phyloP scores from a whole-genome alignment of 352 stramenopile genomes.

The Pythium angustatum region DNA sequence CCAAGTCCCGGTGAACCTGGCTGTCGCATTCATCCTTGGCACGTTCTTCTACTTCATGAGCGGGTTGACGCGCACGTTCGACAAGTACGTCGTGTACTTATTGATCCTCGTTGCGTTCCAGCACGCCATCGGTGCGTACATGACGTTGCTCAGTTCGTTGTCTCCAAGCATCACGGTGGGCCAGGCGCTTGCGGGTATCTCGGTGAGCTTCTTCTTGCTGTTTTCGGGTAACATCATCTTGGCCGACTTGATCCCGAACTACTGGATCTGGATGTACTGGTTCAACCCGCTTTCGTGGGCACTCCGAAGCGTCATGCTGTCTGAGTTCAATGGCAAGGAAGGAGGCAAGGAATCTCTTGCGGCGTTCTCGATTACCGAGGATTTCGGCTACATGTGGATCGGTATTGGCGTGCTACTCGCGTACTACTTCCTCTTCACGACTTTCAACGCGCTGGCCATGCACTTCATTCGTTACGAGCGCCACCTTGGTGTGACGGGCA shows the following conservation, averaged over 20 bases:
- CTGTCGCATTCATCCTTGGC: conserved; percentile 57
- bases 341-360: conserved; percentile 17
- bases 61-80: conserved; percentile 57
- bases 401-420: conserved; percentile 41
- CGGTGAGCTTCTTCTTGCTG: conserved; percentile 63
- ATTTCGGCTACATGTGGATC: conserved; percentile 50
- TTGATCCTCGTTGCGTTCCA: conserved; percentile 77
- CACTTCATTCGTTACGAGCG: conserved; percentile 61
- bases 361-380: conserved; percentile 35
- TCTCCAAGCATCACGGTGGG: conserved; percentile 57
- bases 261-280: conserved; percentile 84
- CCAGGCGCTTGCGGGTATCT: conserved; percentile 47
- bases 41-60: conserved; percentile 91
- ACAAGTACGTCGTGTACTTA: conserved; percentile 80
- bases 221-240: conserved; percentile 79
- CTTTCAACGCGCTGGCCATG: conserved; percentile 41
- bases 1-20: conserved; percentile 65
- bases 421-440: conserved; percentile 64
- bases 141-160: conserved; percentile 57
- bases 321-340: conserved; percentile 46
- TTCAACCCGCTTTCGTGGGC: conserved; percentile 66
- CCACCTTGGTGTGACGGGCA: conserved; percentile 40
- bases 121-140: conserved; percentile 65
- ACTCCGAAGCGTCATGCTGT: conserved; percentile 56
- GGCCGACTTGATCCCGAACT: conserved; percentile 59